Evolutionary conservation across 2,329 filamentous ascomycete genomes (phyloP).

Genomic region (Aureobasidium sp.): DNA sequence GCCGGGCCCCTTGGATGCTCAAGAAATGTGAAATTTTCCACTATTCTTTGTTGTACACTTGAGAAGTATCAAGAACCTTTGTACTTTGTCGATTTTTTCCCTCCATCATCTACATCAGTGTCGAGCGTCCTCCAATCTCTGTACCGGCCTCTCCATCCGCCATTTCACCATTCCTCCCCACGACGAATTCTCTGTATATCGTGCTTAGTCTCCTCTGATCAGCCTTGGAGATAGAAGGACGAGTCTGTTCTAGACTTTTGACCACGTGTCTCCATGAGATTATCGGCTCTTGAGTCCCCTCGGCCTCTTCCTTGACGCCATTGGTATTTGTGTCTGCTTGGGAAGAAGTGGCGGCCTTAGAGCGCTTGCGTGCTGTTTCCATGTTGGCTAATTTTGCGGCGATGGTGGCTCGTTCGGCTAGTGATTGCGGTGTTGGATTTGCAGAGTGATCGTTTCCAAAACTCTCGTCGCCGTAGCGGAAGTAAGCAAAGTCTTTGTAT

Average conservation of each 20-base stretch:
- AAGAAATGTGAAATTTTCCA: too few species aligned
- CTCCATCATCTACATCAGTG: slow-evolving; percentile 44
- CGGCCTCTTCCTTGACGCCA: slow-evolving; percentile 17
- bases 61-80: too few species aligned
- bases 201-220: slow-evolving; percentile 65
- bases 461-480: slow-evolving; percentile 61
- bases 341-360: slow-evolving; percentile 31
- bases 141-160: slow-evolving; percentile 83
- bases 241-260: slow-evolving; percentile 66
- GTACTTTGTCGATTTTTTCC: too few species aligned
- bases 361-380: slow-evolving; percentile 59
- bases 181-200: slow-evolving; percentile 90
- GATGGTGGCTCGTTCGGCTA: slow-evolving; percentile 73
- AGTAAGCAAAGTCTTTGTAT: slow-evolving; percentile 62
- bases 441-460: slow-evolving; percentile 27
- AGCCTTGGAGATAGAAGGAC: slow-evolving; percentile 71
- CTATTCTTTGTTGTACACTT: too few species aligned
- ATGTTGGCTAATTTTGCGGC: slow-evolving; percentile 74
- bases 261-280: slow-evolving; percentile 79
- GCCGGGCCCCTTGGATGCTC: too few species aligned
- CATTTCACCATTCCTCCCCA: slow-evolving; percentile 90
- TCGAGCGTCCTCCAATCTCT: slow-evolving; percentile 86
- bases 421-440: slow-evolving; percentile 43
- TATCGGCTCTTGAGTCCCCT: slow-evolving; percentile 57
- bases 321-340: not conserved